These are phyloP conservation scores for Scalesia atractyloides DNA, from an alignment of 129 eudicot species.

Conservation along the genomic window DNA sequence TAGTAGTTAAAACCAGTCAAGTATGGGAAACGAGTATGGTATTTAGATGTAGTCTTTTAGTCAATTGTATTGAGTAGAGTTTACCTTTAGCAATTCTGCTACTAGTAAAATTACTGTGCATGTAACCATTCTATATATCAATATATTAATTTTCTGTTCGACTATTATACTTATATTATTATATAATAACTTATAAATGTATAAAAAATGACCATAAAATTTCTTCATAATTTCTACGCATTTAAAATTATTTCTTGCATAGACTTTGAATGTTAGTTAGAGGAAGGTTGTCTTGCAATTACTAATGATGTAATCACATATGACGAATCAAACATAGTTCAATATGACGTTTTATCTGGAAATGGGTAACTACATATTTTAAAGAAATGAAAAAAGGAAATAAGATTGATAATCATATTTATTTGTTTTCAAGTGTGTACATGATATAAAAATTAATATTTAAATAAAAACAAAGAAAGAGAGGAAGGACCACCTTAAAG, in stretches of 20 bases:
- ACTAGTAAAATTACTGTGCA: too few relatives aligned
- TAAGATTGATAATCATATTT: background rate
- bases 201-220: background rate
- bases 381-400: background rate
- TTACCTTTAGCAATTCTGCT: too few relatives aligned
- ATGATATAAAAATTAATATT: background rate
- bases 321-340: background rate
- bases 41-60: too few relatives aligned
- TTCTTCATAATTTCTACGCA: slow-evolving; percentile 1
- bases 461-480: background rate
- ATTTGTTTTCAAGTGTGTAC: background rate
- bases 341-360: background rate
- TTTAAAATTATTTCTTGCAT: background rate
- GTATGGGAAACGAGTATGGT: too few relatives aligned
- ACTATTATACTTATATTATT: background rate
- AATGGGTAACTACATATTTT: too few relatives aligned
- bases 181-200: background rate
- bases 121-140: too few relatives aligned
- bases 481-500: too few relatives aligned
- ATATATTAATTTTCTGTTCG: background rate
- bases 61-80: too few relatives aligned
- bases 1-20: too few relatives aligned
- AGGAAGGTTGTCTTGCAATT: background rate
- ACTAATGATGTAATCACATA: background rate
- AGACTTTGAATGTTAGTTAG: background rate